These are phyloP conservation scores for Saturnispora quitensis DNA, from an alignment of 805 yeast genomes.

Conservation along the genomic window DNA sequence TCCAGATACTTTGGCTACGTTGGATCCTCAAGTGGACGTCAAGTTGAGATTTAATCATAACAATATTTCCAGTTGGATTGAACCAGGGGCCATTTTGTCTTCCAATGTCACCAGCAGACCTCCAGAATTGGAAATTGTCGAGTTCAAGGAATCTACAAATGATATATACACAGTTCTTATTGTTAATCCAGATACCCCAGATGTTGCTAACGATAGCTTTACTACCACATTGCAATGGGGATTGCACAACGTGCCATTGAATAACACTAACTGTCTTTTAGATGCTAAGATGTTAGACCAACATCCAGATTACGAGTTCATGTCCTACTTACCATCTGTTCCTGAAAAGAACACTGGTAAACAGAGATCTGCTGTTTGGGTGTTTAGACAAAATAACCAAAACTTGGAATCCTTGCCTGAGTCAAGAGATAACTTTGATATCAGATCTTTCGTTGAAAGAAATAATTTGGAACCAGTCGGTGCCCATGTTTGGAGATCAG, in stretches of 20 bases:
- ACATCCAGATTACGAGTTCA: conserved; percentile 35
- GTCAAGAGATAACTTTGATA: conserved; percentile 51
- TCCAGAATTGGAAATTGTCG: conserved; percentile 71
- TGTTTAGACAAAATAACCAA: conserved; percentile 56
- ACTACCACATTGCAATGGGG: conserved; percentile 73
- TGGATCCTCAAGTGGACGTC: conserved; percentile 73
- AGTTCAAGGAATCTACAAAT: conserved; percentile 45
- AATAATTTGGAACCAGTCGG: conserved; percentile 70
- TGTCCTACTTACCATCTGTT: conserved; percentile 66
- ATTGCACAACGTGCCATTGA: conserved; percentile 53
- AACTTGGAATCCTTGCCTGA: conserved; percentile 15
- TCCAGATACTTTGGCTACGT: conserved; percentile 90
- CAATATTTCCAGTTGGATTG: conserved; percentile 56
- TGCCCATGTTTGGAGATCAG: conserved; percentile 85
- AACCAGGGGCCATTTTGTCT: conserved; percentile 70
- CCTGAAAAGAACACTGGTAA: conserved; percentile 83
- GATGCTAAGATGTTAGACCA: conserved; percentile 33
- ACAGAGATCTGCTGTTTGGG: conserved; percentile 86
- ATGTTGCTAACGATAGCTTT: conserved; percentile 56
- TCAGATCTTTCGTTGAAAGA: conserved; percentile 53
- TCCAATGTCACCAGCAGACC: conserved; percentile 64
- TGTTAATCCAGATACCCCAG: conserved; percentile 91
- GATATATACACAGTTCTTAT: conserved; percentile 67
- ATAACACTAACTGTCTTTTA: conserved; percentile 49
- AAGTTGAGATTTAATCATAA: conserved; percentile 59